Evolutionary conservation across 192 early-diverging fungal species (phyloP).

Genomic region (Dispira parvispora): DNA sequence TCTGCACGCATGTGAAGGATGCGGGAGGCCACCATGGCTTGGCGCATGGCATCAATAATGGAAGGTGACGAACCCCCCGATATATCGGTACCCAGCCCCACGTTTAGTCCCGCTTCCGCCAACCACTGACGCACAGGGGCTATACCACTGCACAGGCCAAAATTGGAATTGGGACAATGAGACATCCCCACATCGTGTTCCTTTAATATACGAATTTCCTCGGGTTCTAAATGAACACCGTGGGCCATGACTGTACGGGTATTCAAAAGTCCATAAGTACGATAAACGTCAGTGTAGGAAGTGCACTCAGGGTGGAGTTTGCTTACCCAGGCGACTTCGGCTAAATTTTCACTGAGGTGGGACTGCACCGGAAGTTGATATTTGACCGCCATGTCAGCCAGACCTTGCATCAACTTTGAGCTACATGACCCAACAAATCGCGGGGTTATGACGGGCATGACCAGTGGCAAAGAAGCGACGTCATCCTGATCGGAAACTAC

Average conservation of each 20-base stretch:
- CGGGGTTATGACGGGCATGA: constrained; percentile 78
- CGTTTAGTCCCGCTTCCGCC: constrained; percentile 43
- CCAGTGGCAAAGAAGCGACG: constrained; percentile 15
- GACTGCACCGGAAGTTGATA: constrained; percentile 75
- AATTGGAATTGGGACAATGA: constrained; percentile 90
- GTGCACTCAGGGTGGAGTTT: constrained; percentile 50
- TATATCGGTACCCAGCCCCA: constrained; percentile 90
- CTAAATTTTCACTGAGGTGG: constrained; percentile 74
- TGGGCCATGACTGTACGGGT: constrained; percentile 78
- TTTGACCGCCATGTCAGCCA: constrained; percentile 52
- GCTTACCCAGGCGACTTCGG: constrained; percentile 59
- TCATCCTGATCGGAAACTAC: constrained; percentile 7
- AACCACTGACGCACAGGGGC: constrained; percentile 65
- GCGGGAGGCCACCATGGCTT: constrained; percentile 56
- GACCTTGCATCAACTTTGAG: constrained; percentile 39
- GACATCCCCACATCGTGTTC: constrained; percentile 54
- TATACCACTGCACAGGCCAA: constrained; percentile 61
- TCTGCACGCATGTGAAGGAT: constrained; percentile 18
- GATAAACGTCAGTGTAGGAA: constrained; percentile 69
- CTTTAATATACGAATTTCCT: constrained; percentile 50
- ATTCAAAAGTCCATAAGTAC: constrained; percentile 51
- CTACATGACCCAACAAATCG: constrained; percentile 84
- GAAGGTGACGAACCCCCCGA: constrained; percentile 75
- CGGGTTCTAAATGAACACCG: constrained; percentile 67
- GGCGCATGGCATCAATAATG: constrained; percentile 76